Conservation (phyloP, 208 protist species). For the Wallacemonas rigidus region DNA sequence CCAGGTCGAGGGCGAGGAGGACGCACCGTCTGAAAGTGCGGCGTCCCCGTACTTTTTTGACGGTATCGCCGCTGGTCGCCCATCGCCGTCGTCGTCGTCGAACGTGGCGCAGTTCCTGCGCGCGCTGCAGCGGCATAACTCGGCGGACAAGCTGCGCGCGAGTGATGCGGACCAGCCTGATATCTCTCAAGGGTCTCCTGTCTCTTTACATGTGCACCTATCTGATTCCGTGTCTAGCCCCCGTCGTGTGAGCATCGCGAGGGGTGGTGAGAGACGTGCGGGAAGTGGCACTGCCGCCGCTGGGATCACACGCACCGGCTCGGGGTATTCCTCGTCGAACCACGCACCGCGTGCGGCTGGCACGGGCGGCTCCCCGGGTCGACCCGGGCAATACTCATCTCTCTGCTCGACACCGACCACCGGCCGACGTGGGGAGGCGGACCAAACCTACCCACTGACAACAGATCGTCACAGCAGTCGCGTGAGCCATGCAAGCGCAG, state of each 20-base stretch:
- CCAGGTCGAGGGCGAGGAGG: conserved; percentile 23
- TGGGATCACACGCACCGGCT: background rate
- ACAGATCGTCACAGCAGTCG: background rate
- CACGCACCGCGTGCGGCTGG: background rate
- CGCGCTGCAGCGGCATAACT: conserved; percentile 7
- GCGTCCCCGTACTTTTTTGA: background rate
- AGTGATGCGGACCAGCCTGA: background rate
- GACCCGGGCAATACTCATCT: background rate
- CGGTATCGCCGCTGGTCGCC: background rate
- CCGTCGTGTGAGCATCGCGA: conserved; percentile 13
- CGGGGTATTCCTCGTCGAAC: background rate
- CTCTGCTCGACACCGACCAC: conserved; percentile 8
- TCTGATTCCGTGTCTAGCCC: background rate
- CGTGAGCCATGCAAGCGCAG: background rate
- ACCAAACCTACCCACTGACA: background rate
- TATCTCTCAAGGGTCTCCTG: background rate
- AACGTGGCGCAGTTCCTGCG: conserved; percentile 9
- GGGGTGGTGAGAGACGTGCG: background rate
- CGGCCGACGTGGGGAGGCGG: conserved; percentile 1
- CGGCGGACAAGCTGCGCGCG: conserved; percentile 1
- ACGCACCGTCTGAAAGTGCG: background rate
- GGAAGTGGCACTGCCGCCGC: background rate
- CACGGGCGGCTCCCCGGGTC: background rate
- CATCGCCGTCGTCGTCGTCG: background rate
- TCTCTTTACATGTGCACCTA: conserved; percentile 8